Evolutionary conservation across 768 basidiomycete genomes (phyloP), one percentile per base, ranked within the genome.

Genomic region (Dentipellis fragilis): DNA sequence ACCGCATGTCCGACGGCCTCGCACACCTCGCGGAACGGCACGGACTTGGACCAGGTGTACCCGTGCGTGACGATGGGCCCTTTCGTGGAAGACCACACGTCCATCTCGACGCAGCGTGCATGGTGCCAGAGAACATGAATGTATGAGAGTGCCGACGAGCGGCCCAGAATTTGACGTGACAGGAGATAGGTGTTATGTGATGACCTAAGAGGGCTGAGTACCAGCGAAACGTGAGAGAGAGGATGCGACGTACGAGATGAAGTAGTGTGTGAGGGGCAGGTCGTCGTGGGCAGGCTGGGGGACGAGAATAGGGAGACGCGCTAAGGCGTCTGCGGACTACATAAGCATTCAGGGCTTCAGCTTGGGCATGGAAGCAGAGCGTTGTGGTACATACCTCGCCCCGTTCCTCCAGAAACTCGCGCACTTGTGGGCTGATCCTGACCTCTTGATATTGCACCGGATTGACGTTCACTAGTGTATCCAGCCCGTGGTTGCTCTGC

Each of bases 121-220:
- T 73, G 70, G 5, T 75, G 72, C 35, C 67, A 69, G 16, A 84
- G 67, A 29, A 84, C 80, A 57, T 80, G 75, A 2, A 70, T 75
- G 60, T 86, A 86, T 0, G 73, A 75, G 4, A 70, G 72, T 4
- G 79, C 73, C 4, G 81, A 81, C 4, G 80, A 68, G 38, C 70
- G 71, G 6, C 83, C 83, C 14, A 80, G 65, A 22, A 85, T 65
- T 61, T 84, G 83, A 42, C 78, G 72, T 1, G 79, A 73, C 2
- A 83, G 67, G 0, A 85, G 73, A 59, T 85, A 85, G 1, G 84
- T 84, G 62, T 85, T 85, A 60, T 85, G 83, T 0, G 81, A 83
- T 1, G 82, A 80, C 4, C 81, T 81, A 64, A 12, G 14, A 53
- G 29, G 6, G 6, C 11, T 12, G n/a, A 37, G n/a, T 29, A 49